Evolutionary conservation across 2,329 filamentous ascomycete genomes (phyloP), one percentile per base, ranked within the genome.

Genomic region (Canariomyces notabilis): DNA sequence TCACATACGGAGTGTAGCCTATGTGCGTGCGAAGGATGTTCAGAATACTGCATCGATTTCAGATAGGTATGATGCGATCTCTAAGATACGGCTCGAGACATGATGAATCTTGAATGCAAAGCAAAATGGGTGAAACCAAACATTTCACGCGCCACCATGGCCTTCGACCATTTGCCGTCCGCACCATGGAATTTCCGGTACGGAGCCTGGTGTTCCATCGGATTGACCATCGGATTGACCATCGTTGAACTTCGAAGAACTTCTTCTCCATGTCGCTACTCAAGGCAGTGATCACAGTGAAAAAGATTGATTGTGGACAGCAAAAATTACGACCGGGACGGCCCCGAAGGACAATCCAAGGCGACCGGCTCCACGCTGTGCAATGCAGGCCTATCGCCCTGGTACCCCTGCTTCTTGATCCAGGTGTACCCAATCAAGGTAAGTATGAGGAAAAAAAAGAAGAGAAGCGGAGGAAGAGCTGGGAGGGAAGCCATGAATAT

Each of bases 251-350:
- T 18, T n/a, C 14, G 14, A 6, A 32, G 14, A 4, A n/a, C 34
- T 51, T 49, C 55, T 52, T 56, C 55, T 51, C 53, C 50, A 56
- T 56, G 49, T 44, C 53, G 19, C 52, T 32, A 52, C 55, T 18
- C 1, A 8, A 45, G 40, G 51, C 52, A 42, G 44, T 39, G 52
- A 44, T 29, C 52, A 56, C 38, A 56, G 52, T 36, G 54, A 57
- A 57, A 57, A 56, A 52, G 18, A 33, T n/a, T 35, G 26, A 33
- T 37, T 23, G 29, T 45, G 40, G 53, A 49, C 36, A 57, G 46
- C 55, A 57, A 57, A 57, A 57, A 57, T 57, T 57, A 20, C 49
- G 54, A 55, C 52, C 52, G 46, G 52, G 51, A 57, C 55, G 55
- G 54, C 52, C 55, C 55, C 55, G 55, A 57, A 57, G 54, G 54